These are phyloP conservation scores for Lentinula edodes DNA, from an alignment of 768 basidiomycete genomes.

Conservation along the genomic window DNA sequence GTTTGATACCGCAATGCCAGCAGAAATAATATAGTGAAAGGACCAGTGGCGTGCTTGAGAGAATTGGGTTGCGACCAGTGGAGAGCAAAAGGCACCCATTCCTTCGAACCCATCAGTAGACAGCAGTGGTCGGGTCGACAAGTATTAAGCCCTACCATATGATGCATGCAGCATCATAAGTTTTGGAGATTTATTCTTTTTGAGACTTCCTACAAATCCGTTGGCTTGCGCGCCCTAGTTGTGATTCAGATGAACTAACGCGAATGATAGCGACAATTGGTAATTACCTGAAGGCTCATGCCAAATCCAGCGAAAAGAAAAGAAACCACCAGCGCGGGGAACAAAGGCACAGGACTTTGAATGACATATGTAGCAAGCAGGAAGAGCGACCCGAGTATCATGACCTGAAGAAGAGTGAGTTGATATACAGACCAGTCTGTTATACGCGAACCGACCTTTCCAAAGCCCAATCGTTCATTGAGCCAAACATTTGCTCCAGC, in stretches of 20 bases:
- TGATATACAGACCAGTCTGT: neutral
- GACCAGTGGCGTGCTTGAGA: conserved; percentile 47
- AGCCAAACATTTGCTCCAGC: conserved; percentile 42
- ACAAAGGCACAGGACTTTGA: conserved; percentile 44
- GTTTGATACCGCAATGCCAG: conserved; percentile 37
- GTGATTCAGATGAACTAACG: neutral
- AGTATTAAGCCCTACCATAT: conserved; percentile 26
- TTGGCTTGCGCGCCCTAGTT: conserved; percentile 38
- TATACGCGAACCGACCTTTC: conserved; percentile 24
- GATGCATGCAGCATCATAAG: conserved; percentile 45
- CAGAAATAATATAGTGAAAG: conserved; percentile 50
- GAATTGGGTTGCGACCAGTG: conserved; percentile 65
- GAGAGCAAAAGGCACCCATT: conserved; percentile 48
- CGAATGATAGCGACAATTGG: neutral
- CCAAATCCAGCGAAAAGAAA: conserved; percentile 25
- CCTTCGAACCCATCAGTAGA: conserved; percentile 11
- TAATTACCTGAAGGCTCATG: conserved; percentile 22
- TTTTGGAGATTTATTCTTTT: conserved; percentile 33
- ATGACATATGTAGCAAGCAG: conserved; percentile 2
- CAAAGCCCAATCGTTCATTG: conserved; percentile 37
- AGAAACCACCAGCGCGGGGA: conserved; percentile 43
- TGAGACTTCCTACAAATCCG: conserved; percentile 39
- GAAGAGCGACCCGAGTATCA: conserved; percentile 10
- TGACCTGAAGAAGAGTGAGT: conserved; percentile 4
- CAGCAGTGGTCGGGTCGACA: neutral